A percentile compares a stretch with the other conserved stretches of the same genome.
Conservation (phyloP, 1,139 yeast species). For the Debaryomyces subglobosus region DNA sequence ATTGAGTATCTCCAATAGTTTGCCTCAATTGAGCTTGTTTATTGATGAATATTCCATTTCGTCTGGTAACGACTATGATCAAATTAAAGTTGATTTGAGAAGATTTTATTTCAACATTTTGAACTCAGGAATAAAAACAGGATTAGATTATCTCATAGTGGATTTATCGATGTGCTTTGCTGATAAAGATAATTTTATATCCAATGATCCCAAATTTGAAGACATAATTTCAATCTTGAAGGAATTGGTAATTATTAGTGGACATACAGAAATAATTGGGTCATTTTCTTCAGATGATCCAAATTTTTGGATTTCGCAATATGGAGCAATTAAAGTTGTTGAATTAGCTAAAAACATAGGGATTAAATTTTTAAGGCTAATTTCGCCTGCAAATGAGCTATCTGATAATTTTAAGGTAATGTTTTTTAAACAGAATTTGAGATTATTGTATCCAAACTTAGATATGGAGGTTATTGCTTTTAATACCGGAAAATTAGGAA, state of each 20-base stretch:
- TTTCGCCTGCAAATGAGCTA: constrained; percentile 10
- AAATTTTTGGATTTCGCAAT: constrained; percentile 15
- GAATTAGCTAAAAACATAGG: constrained; percentile 13
- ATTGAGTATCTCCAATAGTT: constrained; percentile 7
- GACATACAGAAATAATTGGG: constrained; percentile 16
- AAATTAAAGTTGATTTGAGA: constrained; percentile 7
- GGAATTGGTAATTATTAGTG: constrained; percentile 10
- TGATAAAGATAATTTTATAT: constrained; percentile 7
- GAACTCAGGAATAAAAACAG: constrained; percentile 11
- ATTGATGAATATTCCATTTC: constrained; percentile 8
- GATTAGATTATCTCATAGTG: constrained; percentile 12
- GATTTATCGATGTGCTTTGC: constrained; percentile 12
- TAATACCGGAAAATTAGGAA: constrained; percentile 15
- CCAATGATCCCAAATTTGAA: neutral
- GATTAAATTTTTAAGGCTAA: constrained; percentile 11
- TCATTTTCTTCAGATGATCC: constrained; percentile 10
- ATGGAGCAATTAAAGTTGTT: constrained; percentile 12
- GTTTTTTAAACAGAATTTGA: constrained; percentile 10
- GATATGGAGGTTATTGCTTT: constrained; percentile 12
- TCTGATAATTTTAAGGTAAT: constrained; percentile 15
- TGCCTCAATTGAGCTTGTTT: constrained; percentile 4
- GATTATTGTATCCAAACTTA: constrained; percentile 10
- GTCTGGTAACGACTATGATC: constrained; percentile 5
- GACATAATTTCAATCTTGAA: constrained; percentile 3
- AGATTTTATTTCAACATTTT: constrained; percentile 12